These are phyloP conservation scores for Boletus rex-veris DNA, from an alignment of 768 basidiomycete species.

Conservation along the genomic window DNA sequence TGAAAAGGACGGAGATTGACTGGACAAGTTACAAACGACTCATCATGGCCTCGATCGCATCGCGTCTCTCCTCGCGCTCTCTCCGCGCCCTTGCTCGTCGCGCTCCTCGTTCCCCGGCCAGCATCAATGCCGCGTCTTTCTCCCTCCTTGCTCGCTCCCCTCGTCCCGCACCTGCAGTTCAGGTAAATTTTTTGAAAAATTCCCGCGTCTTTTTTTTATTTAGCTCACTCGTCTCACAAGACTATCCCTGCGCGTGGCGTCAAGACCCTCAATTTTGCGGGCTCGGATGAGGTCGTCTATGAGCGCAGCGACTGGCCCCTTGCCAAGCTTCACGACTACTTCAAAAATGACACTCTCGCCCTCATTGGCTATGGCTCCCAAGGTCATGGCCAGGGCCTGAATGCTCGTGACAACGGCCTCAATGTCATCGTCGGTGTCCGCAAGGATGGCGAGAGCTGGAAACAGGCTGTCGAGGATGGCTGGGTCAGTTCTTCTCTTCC, in stretches of 20 bases:
- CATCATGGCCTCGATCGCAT: constrained; percentile 49
- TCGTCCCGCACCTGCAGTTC: constrained; percentile 20
- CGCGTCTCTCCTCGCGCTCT: constrained; percentile 58
- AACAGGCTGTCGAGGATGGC: constrained; percentile 90
- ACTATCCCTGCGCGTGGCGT: constrained; percentile 65
- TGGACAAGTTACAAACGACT: constrained; percentile 32
- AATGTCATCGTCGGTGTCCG: constrained; percentile 99
- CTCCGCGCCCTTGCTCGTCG: constrained; percentile 67
- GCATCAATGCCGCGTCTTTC: constrained; percentile 52
- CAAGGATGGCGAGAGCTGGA: constrained; percentile 95
- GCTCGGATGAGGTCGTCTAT: constrained; percentile 88
- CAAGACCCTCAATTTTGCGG: constrained; percentile 96
- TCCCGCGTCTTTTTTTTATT: neutral
- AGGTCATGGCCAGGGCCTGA: constrained; percentile 97
- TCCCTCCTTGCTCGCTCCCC: constrained; percentile 58
- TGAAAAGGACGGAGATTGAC: constrained; percentile 9
- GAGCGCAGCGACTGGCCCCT: constrained; percentile 98
- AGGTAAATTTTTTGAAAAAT: constrained; percentile 33
- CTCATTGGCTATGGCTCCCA: constrained; percentile 99
- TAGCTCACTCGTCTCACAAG: constrained; percentile 24
- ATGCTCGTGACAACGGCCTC: constrained; percentile 97
- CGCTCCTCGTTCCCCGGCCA: constrained; percentile 45
- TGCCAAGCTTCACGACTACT: constrained; percentile 97
- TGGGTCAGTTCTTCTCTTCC: constrained; percentile 58
- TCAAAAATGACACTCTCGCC: constrained; percentile 99